Evolutionary conservation across 169 alveolate genomes (phyloP).

Genomic region (Eimeria falciformis): DNA sequence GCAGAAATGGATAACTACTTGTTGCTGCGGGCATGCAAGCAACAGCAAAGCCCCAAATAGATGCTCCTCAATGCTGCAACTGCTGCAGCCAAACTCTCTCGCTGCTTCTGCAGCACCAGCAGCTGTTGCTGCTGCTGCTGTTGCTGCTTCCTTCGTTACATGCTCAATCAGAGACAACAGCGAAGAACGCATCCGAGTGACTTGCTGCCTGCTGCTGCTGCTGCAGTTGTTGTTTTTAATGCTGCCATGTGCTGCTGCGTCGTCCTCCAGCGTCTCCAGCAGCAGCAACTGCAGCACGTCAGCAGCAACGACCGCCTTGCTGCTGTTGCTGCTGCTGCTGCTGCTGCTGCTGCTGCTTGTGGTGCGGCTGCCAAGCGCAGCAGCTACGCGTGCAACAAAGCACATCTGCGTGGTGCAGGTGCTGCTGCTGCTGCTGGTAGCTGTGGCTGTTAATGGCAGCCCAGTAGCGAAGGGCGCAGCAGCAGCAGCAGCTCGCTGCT

Average conservation of each 20-base stretch:
- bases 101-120: background rate
- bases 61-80: slow-evolving; percentile 12
- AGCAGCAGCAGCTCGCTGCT: slow-evolving; percentile 34
- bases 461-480: background rate
- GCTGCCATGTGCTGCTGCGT: slow-evolving; percentile 43
- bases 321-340: slow-evolving; percentile 18
- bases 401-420: slow-evolving; percentile 17
- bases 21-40: slow-evolving; percentile 62
- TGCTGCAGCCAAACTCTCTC: background rate
- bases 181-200: background rate
- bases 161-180: slow-evolving; percentile 35
- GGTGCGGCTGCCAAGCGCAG: slow-evolving; percentile 22
- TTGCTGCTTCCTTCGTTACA: slow-evolving; percentile 15
- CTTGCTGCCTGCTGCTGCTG: background rate
- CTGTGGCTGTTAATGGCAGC: background rate
- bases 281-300: slow-evolving; percentile 66
- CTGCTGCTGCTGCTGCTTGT: too few relatives aligned
- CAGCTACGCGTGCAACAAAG: slow-evolving; percentile 5
- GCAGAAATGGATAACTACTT: slow-evolving; percentile 28
- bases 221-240: background rate
- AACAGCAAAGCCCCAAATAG: slow-evolving; percentile 55
- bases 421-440: slow-evolving; percentile 9
- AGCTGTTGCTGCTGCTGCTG: slow-evolving; percentile 52
- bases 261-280: slow-evolving; percentile 52
- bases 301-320: slow-evolving; percentile 21